phyloP scores from a whole-genome alignment of 768 basidiomycete species.

The Pleurotus platypus region DNA sequence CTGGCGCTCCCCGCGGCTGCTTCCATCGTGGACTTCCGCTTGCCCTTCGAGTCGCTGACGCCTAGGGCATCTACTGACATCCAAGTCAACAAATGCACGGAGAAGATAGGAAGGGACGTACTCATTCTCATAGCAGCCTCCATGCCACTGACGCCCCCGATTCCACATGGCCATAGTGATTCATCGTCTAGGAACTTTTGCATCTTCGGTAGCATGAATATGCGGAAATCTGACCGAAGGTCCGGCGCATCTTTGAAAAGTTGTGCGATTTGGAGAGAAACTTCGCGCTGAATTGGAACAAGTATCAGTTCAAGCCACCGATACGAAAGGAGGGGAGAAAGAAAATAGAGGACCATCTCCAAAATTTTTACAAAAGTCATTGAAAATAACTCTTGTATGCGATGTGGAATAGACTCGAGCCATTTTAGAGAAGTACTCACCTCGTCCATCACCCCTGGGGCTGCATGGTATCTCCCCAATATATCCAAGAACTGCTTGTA shows the following conservation, averaged over 20 bases:
- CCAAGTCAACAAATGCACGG: slow-evolving; percentile 9
- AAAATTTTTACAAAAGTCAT: no score
- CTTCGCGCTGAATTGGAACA: slow-evolving; percentile 46
- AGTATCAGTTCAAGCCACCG: background rate
- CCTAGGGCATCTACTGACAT: no score
- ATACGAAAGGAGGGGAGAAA: slow-evolving; percentile 6
- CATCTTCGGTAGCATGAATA: slow-evolving; percentile 67
- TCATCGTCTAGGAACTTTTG: slow-evolving; percentile 48
- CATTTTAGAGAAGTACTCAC: slow-evolving; percentile 22
- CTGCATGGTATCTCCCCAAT: slow-evolving; percentile 54
- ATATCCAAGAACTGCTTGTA: slow-evolving; percentile 80
- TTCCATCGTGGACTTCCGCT: slow-evolving; percentile 42
- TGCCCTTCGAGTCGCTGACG: slow-evolving; percentile 8
- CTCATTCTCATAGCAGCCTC: no score
- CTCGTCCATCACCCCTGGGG: slow-evolving; percentile 60
- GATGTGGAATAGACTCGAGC: no score
- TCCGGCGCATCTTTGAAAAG: slow-evolving; percentile 78
- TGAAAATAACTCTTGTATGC: slow-evolving; percentile 55
- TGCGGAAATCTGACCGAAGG: slow-evolving; percentile 66
- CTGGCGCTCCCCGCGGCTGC: slow-evolving; percentile 29
- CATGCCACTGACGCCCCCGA: background rate
- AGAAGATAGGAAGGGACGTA: slow-evolving; percentile 1
- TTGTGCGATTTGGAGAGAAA: slow-evolving; percentile 61
- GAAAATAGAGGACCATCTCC: no score
- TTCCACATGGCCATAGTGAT: slow-evolving; percentile 14